Percentiles rank a stretch among this genome's conserved stretches.
These are phyloP conservation scores for Chenopodium album DNA, from an alignment of 148 eudicot genomes.

Conservation along the genomic window DNA sequence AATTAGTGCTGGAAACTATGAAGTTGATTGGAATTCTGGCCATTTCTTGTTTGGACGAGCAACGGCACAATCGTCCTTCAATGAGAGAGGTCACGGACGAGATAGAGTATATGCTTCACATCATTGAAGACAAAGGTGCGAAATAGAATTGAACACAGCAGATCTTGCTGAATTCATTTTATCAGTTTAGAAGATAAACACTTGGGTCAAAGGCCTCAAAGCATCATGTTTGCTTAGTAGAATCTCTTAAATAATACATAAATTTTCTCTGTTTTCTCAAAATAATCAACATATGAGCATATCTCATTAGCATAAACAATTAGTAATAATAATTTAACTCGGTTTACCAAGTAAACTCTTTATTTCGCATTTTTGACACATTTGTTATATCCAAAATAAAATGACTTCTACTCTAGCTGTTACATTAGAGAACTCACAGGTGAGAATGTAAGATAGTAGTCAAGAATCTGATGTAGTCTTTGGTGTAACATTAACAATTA, in stretches of 20 bases:
- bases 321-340: too few species aligned
- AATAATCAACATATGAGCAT: not conserved
- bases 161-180: not conserved
- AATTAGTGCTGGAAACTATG: conserved; percentile 50
- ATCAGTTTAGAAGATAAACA: not conserved
- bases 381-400: not conserved
- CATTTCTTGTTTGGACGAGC: conserved; percentile 40
- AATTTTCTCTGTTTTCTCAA: too few species aligned
- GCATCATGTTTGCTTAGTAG: not conserved
- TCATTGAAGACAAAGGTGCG: conserved; percentile 26
- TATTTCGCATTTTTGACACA: not conserved
- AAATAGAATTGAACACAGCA: not conserved
- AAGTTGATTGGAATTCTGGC: conserved; percentile 44
- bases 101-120: conserved; percentile 48
- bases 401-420: not conserved
- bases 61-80: conserved; percentile 50
- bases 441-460: too few species aligned
- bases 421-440: not conserved
- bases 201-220: not conserved
- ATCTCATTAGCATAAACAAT: not conserved
- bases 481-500: too few species aligned
- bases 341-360: not conserved
- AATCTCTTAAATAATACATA: not conserved
- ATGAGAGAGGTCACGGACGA: conserved; percentile 57
- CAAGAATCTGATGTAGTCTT: too few species aligned